phyloP scores from a whole-genome alignment of 2,329 filamentous ascomycete genomes.

The Penicillium corylophilum region DNA sequence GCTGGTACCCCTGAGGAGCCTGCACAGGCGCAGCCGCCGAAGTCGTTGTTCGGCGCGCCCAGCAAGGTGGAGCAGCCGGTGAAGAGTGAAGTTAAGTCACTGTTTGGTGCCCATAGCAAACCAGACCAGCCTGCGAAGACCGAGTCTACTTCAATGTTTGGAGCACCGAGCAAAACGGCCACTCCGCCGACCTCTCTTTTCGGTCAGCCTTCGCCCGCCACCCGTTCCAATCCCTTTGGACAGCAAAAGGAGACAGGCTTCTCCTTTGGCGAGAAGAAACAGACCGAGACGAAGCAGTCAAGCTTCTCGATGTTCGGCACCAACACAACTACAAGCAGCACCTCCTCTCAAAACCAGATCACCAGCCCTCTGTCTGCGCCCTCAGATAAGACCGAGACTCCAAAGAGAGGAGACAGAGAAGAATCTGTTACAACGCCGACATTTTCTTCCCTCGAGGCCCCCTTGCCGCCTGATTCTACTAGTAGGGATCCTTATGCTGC shows the following conservation, averaged over 20 bases:
- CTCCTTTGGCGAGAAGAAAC: conserved; percentile 21
- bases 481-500: conserved; percentile 47
- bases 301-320: conserved; percentile 33
- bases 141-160: conserved; percentile 17
- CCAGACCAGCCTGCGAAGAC: conserved; percentile 14
- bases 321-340: conserved; percentile 6
- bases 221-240: background rate
- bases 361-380: conserved; percentile 31
- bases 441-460: conserved; percentile 34
- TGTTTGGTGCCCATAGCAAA: conserved; percentile 30
- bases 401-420: conserved; percentile 37
- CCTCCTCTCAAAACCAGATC: conserved; percentile 21
- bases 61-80: conserved; percentile 21
- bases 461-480: conserved; percentile 50
- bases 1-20: conserved; percentile 18
- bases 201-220: background rate
- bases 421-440: conserved; percentile 33
- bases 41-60: conserved; percentile 30
- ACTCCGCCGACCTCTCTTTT: background rate
- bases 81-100: conserved; percentile 22
- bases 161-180: background rate
- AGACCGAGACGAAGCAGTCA: conserved; percentile 34
- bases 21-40: conserved; percentile 25
- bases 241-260: background rate
- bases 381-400: conserved; percentile 35